Evolutionary conservation across 129 eudicot genomes (phyloP), one percentile per base, ranked within the genome.

Genomic region (Deinandra increscens): DNA sequence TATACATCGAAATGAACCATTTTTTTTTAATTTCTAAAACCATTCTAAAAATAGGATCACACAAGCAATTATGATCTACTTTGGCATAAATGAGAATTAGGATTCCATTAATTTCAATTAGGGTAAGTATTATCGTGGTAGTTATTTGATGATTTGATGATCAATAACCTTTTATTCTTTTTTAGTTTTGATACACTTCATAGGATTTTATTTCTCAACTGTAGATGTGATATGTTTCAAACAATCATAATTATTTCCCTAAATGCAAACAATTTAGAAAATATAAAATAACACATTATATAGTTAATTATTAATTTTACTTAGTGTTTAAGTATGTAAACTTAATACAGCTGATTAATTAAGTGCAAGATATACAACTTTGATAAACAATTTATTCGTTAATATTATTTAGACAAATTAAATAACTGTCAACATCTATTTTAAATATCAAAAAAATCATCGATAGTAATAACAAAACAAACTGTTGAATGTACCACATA

Each of bases 1-100:
- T 54, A 74, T 65, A 26, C 56, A n/a, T 42, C 53, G 9, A 53
- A 64, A 53, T 70, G 43, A 51, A 39, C 23, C 31, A 14, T 62
- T 50, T 60, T 15, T 13, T 54, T 54, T 43, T 7, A 8, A 12
- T 23, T 14, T 22, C 1, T 4, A 45, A 29, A n/a, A 48, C 8
- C 44, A 31, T 67, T 31, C 14, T 8, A 31, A 46, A 29, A 48
- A 9, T 41, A 45, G 46, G 10, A 65, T 11, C 17, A 41, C 13
- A 60, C 23, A 33, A 20, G 31, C 60, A 53, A 22, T 19, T 53
- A 6, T 19, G 60, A 8, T 53, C 20, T 19, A 3, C 13, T 53
- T 22, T 9, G 31, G 3, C 13, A 19, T 20, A 49, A 49, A 15
- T 15, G 0, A 0, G 6, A 1, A 45, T 4, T 20, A 20, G 33